Percentiles rank a stretch among this genome's conserved stretches.
Conservation (phyloP, 2,329 filamentous ascomycete genomes). For the Sclerotinia spermophila region DNA sequence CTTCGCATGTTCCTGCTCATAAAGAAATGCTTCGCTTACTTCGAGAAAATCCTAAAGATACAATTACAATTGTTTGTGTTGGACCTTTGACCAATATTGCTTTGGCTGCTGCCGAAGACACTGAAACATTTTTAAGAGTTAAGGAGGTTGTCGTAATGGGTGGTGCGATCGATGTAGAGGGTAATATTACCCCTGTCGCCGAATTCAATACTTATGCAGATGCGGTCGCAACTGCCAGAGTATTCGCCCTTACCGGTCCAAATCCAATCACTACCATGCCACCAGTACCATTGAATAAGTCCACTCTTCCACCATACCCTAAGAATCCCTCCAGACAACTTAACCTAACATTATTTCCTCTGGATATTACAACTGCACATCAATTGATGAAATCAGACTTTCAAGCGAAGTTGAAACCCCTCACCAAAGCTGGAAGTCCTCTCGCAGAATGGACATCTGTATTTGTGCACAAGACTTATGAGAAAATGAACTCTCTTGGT, state of each 20-base stretch:
- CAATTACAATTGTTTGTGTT: constrained; percentile 84
- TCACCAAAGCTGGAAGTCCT: constrained; percentile 62
- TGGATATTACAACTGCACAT: constrained; percentile 74
- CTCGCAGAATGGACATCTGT: constrained; percentile 69
- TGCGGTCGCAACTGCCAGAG: constrained; percentile 68
- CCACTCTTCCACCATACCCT: constrained; percentile 60
- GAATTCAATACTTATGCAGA: constrained; percentile 98
- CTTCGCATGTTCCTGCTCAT: constrained; percentile 70
- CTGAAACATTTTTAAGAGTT: constrained; percentile 80
- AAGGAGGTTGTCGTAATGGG: constrained; percentile 97
- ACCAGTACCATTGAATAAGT: constrained; percentile 51
- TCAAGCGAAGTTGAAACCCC: constrained; percentile 49
- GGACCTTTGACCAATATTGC: constrained; percentile 94
- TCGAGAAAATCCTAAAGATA: constrained; percentile 74
- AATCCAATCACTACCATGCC: constrained; percentile 79
- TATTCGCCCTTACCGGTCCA: constrained; percentile 73
- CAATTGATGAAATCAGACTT: constrained; percentile 61
- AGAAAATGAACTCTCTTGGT: constrained; percentile 61
- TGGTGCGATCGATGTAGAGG: constrained; percentile 72
- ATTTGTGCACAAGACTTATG: constrained; percentile 68
- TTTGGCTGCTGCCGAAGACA: constrained; percentile 80
- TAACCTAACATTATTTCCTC: constrained; percentile 67
- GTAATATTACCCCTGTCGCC: constrained; percentile 80
- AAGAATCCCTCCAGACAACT: constrained; percentile 58
- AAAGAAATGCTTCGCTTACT: constrained; percentile 87